A percentile compares a stretch with the other conserved stretches of the same genome.
These are phyloP conservation scores for Begonia loranthoides DNA, from an alignment of 306 rosid genomes.

Conservation along the genomic window DNA sequence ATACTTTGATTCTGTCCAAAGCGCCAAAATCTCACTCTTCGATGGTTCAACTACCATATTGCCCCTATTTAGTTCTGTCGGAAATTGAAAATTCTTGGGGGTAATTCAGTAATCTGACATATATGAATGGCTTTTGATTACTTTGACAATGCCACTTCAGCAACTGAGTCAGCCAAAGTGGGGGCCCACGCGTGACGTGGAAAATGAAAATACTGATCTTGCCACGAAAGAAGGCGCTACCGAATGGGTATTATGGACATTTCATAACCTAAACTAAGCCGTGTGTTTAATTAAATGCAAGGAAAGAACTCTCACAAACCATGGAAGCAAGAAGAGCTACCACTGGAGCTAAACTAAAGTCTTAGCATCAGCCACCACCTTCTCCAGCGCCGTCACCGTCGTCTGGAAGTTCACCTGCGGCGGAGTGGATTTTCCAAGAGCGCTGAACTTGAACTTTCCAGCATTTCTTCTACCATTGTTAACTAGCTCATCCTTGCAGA, in stretches of 20 bases:
- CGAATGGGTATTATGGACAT: background rate
- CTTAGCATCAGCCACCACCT: background rate
- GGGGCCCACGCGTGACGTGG: background rate
- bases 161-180: background rate
- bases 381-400: background rate
- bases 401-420: too few relatives aligned
- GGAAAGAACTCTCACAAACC: background rate
- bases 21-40: constrained; percentile 2
- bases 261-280: background rate
- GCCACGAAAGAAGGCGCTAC: background rate
- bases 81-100: background rate
- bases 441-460: background rate
- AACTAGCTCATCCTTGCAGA: background rate
- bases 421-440: background rate
- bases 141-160: background rate
- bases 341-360: background rate
- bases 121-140: background rate
- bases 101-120: background rate
- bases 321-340: background rate
- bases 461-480: background rate
- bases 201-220: too few relatives aligned
- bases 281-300: background rate
- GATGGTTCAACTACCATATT: constrained; percentile 7
- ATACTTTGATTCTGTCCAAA: constrained; percentile 45
- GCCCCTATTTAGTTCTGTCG: background rate